Percentiles rank a stretch among this genome's conserved stretches.
Conservation (phyloP, 768 basidiomycete genomes). For the Trametes meyenii region DNA sequence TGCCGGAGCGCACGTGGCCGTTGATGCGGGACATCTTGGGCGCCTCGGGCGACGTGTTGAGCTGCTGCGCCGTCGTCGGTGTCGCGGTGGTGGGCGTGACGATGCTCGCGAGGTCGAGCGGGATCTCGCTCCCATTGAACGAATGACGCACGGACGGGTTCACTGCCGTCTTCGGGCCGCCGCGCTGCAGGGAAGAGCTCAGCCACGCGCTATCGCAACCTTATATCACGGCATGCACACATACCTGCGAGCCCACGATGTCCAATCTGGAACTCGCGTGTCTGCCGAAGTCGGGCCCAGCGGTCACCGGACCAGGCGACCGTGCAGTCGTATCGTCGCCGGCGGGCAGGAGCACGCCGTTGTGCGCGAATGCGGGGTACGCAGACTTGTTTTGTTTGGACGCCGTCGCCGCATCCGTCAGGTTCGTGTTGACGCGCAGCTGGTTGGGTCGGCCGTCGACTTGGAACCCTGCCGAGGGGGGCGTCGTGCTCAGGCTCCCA, state of each 20-base stretch:
- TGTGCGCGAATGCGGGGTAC: conserved; percentile 62
- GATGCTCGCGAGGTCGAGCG: conserved; percentile 59
- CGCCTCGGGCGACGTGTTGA: conserved; percentile 43
- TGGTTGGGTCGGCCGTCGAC: conserved; percentile 60
- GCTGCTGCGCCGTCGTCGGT: conserved; percentile 44
- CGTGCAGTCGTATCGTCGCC: conserved; percentile 62
- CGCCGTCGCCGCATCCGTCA: conserved; percentile 52
- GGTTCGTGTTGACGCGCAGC: conserved; percentile 74
- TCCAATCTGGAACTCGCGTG: conserved; percentile 71
- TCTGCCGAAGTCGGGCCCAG: conserved; percentile 83
- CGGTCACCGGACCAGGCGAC: conserved; percentile 81
- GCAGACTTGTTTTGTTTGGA: conserved; percentile 86
- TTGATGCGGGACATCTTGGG: conserved; percentile 48
- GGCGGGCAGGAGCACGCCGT: conserved; percentile 59
- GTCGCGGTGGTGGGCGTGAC: conserved; percentile 46
- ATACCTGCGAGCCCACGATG: conserved; percentile 72
- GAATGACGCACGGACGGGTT: conserved; percentile 68
- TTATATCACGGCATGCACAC: conserved; percentile 26
- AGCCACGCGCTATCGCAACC: conserved; percentile 13
- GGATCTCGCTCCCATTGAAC: conserved; percentile 71
- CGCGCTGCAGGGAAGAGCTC: conserved; percentile 39
- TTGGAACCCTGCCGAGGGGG: conserved; percentile 46
- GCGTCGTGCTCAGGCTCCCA: conserved; percentile 42
- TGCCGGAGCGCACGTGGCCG: conserved; percentile 77
- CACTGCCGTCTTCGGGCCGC: conserved; percentile 44